These are phyloP conservation scores for Zasmidium citrigriseum DNA, from an alignment of 2,329 filamentous ascomycete species.

Conservation along the genomic window DNA sequence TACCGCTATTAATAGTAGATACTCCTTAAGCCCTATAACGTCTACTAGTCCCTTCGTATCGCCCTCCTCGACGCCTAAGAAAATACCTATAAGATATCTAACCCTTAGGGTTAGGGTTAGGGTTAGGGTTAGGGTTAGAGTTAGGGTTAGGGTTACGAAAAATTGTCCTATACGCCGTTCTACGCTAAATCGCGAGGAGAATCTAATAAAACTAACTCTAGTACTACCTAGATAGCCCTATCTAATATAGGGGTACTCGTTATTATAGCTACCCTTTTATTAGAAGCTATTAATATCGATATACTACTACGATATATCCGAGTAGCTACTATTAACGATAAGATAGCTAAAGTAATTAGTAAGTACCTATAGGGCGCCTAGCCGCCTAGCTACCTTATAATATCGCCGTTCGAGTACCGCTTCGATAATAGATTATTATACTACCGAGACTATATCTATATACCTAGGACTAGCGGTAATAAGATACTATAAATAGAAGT, in stretches of 20 bases:
- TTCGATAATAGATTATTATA: neutral
- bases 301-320: neutral
- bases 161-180: neutral
- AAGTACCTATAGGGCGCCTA: neutral
- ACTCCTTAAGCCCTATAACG: neutral
- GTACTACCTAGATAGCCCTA: neutral
- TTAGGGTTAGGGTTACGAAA: neutral
- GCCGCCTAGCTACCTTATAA: neutral
- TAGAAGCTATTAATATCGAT: neutral
- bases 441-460: neutral
- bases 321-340: no score
- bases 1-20: neutral
- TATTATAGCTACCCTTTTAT: neutral
- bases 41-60: neutral
- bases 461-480: neutral
- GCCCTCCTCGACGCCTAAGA: neutral
- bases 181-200: neutral
- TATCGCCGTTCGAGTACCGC: neutral
- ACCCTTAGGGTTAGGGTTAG: no score
- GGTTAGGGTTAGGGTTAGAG: neutral
- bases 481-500: neutral
- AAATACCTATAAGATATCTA: no score
- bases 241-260: neutral
- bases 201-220: neutral
- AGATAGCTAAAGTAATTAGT: neutral